These are phyloP conservation scores for Plantago lanceolata DNA, from an alignment of 305 asterid species.

Conservation along the genomic window DNA sequence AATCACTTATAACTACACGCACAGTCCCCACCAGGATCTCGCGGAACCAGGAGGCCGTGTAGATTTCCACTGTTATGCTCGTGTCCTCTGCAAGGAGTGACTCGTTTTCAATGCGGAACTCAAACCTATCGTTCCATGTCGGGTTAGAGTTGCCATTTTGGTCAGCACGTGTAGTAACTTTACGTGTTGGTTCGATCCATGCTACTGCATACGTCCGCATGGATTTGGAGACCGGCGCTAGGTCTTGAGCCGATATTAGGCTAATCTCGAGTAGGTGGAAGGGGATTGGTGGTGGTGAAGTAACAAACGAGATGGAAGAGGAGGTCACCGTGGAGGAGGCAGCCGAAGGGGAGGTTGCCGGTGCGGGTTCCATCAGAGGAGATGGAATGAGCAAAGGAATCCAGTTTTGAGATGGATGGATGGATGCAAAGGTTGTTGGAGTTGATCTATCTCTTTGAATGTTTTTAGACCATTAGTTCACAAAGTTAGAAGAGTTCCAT, in stretches of 20 bases:
- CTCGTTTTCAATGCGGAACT: slow-evolving; percentile 45
- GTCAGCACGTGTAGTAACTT: slow-evolving; percentile 46
- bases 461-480: slow-evolving; percentile 33
- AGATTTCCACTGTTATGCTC: slow-evolving; percentile 49
- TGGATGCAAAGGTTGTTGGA: slow-evolving; percentile 6
- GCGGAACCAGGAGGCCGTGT: slow-evolving; percentile 60
- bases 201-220: slow-evolving; percentile 58
- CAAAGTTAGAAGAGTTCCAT: slow-evolving; percentile 4
- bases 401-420: slow-evolving; percentile 14
- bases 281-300: slow-evolving; percentile 24
- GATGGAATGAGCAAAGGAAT: slow-evolving; percentile 21
- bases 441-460: slow-evolving; percentile 17
- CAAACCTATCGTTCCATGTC: slow-evolving; percentile 67
- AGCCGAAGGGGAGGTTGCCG: slow-evolving; percentile 40
- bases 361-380: slow-evolving; percentile 39
- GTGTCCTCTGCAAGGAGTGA: slow-evolving; percentile 39
- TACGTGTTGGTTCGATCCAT: slow-evolving; percentile 49
- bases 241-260: slow-evolving; percentile 66
- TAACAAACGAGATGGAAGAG: slow-evolving; percentile 5
- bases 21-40: slow-evolving; percentile 55
- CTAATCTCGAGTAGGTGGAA: slow-evolving; percentile 55
- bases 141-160: slow-evolving; percentile 50
- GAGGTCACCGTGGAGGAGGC: slow-evolving; percentile 25
- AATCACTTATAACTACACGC: slow-evolving; percentile 40
- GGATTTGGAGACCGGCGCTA: slow-evolving; percentile 45